Evolutionary conservation across 176 grass and related monocot species (phyloP).

Genomic region (Zoysia pacifica): DNA sequence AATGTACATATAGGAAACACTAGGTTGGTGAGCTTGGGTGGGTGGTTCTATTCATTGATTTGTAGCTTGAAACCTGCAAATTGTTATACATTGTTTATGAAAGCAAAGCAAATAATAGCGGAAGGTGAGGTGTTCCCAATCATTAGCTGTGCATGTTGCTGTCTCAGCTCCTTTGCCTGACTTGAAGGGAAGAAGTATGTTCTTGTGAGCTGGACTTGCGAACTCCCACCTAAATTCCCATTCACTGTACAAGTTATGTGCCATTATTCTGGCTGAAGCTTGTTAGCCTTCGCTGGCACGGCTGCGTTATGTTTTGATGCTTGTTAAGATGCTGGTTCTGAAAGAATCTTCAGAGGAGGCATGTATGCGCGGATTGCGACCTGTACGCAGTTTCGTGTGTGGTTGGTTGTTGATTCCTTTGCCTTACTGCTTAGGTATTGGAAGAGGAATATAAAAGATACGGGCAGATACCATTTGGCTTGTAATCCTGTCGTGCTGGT

Average conservation of each 20-base stretch:
- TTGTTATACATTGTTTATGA: constrained; percentile 59
- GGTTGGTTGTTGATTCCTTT: constrained; percentile 32
- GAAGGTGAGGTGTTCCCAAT: constrained; percentile 49
- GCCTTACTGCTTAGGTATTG: background rate
- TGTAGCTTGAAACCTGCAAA: constrained; percentile 60
- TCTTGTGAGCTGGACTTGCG: constrained; percentile 38
- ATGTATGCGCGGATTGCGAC: constrained; percentile 19
- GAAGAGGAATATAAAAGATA: background rate
- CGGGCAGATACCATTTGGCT: constrained; percentile 4
- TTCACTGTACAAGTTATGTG: constrained; percentile 14
- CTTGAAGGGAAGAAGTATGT: constrained; percentile 28
- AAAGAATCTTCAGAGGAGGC: constrained; percentile 15
- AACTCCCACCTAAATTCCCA: constrained; percentile 31
- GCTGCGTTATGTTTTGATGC: background rate
- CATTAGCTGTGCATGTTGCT: constrained; percentile 27
- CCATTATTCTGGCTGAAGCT: constrained; percentile 31
- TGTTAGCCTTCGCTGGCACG: background rate
- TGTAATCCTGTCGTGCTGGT: constrained; percentile 9
- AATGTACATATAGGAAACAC: constrained; percentile 48
- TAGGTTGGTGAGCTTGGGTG: constrained; percentile 46
- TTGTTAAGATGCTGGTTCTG: background rate
- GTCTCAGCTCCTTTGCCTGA: constrained; percentile 21
- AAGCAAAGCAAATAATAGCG: constrained; percentile 58
- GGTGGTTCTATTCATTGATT: constrained; percentile 56
- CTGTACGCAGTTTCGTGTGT: constrained; percentile 19